phyloP scores from a whole-genome alignment of 805 yeast genomes.

The Hanseniaspora guilliermondii region DNA sequence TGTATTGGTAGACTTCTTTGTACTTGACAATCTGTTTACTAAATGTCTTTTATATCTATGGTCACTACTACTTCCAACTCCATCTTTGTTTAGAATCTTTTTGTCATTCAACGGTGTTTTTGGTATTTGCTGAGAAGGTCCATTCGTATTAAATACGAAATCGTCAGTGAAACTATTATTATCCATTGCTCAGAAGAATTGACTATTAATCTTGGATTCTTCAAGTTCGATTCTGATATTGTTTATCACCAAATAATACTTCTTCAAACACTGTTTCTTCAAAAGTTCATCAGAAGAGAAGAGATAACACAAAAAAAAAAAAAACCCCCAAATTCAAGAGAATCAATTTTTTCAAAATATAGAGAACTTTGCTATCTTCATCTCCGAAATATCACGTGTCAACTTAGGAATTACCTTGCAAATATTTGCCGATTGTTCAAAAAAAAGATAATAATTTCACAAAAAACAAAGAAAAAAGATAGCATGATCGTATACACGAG shows the following conservation, averaged over 20 bases:
- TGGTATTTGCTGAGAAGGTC: background rate
- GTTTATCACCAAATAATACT: too few relatives aligned
- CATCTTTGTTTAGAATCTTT: background rate
- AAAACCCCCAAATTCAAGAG: too few relatives aligned
- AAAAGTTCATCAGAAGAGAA: too few relatives aligned
- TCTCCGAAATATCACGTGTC: background rate
- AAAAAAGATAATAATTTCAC: too few relatives aligned
- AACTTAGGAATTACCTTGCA: too few relatives aligned
- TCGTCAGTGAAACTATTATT: constrained; percentile 1
- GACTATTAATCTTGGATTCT: background rate
- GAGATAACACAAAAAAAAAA: background rate
- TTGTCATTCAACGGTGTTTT: background rate
- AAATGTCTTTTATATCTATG: background rate
- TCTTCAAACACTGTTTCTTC: too few relatives aligned
- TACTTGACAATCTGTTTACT: background rate
- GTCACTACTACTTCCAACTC: background rate
- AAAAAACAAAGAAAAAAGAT: background rate
- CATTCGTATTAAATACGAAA: background rate
- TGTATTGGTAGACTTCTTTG: background rate
- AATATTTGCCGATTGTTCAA: background rate
- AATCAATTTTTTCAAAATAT: too few relatives aligned
- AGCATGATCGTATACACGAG: background rate
- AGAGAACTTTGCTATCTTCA: background rate
- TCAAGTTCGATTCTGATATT: too few relatives aligned
- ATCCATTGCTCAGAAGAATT: background rate